Percentiles rank a stretch among this genome's conserved stretches.
Evolutionary conservation across 1,284 basidiomycete genomes (phyloP).

Genomic region (Rhizoctonia solani): DNA sequence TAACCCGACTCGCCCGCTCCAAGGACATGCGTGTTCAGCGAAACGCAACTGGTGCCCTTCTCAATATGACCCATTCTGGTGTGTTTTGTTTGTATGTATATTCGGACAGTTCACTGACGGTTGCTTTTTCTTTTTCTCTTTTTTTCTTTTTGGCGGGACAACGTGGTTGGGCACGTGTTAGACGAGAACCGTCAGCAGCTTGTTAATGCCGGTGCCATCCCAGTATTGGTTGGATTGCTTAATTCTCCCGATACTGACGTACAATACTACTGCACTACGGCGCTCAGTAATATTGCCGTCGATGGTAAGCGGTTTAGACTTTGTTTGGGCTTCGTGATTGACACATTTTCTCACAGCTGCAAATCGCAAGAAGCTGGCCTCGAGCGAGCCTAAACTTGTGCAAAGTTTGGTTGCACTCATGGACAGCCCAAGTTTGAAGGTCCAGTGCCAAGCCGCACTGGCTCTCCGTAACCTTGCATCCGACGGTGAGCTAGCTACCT

Average conservation of each 20-base stretch:
- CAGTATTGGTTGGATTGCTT: conserved; percentile 92
- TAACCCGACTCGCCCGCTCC: conserved; percentile 93
- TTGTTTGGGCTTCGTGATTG: conserved; percentile 5
- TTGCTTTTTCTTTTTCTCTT: neutral
- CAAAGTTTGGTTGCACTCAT: conserved; percentile 93
- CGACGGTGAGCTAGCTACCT: conserved; percentile 67
- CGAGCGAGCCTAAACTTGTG: conserved; percentile 94
- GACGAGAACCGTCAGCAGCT: conserved; percentile 99
- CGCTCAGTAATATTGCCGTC: conserved; percentile 97
- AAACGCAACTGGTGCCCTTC: conserved; percentile 95
- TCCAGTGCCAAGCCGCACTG: conserved; percentile 97
- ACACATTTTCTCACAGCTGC: conserved; percentile 53
- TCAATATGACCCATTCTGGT: conserved; percentile 99
- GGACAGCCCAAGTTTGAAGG: conserved; percentile 97
- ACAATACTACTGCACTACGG: conserved; percentile 99
- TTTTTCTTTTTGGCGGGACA: neutral
- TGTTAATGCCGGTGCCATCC: conserved; percentile 97
- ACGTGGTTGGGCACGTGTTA: conserved; percentile 44
- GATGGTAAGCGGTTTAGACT: conserved; percentile 62
- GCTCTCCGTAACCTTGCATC: conserved; percentile 96
- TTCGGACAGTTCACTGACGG: no score
- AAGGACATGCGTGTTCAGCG: conserved; percentile 99
- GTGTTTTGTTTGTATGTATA: no score
- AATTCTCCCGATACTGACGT: conserved; percentile 99
- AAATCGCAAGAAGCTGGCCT: conserved; percentile 95